These are phyloP conservation scores for Chrysanthemum lavandulifolium DNA, from an alignment of 129 eudicot genomes.

Conservation along the genomic window DNA sequence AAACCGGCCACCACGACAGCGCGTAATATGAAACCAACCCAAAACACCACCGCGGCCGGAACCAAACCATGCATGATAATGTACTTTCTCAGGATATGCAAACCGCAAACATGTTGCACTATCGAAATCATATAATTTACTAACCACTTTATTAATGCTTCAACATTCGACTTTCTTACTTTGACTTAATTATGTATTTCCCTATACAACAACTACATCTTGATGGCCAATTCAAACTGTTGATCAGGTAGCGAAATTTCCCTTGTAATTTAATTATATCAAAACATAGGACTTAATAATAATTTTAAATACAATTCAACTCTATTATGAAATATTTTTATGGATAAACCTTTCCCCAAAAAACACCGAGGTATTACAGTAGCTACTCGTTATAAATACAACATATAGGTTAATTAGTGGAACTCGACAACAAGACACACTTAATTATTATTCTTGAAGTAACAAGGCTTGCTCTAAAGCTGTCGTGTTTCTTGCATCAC, in stretches of 20 bases:
- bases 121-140: not conserved
- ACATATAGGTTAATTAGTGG: not conserved
- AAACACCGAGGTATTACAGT: not conserved
- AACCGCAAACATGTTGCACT: no score
- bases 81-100: no score
- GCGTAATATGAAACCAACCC: not conserved
- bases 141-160: not conserved
- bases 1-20: no score
- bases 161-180: not conserved
- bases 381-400: not conserved
- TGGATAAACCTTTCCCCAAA: not conserved
- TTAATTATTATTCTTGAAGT: not conserved
- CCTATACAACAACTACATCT: not conserved
- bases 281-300: not conserved
- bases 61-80: no score
- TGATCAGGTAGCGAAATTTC: not conserved
- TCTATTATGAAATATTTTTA: not conserved
- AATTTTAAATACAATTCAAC: not conserved
- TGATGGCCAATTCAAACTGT: slow-evolving; percentile 8
- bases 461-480: not conserved
- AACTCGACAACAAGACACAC: not conserved
- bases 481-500: not conserved
- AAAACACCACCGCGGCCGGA: not conserved
- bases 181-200: not conserved
- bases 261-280: not conserved